Base-by-base conservation (phyloP, 225 moss, liverwort and hornwort genomes). In the Marchantia paleacea region DNA sequence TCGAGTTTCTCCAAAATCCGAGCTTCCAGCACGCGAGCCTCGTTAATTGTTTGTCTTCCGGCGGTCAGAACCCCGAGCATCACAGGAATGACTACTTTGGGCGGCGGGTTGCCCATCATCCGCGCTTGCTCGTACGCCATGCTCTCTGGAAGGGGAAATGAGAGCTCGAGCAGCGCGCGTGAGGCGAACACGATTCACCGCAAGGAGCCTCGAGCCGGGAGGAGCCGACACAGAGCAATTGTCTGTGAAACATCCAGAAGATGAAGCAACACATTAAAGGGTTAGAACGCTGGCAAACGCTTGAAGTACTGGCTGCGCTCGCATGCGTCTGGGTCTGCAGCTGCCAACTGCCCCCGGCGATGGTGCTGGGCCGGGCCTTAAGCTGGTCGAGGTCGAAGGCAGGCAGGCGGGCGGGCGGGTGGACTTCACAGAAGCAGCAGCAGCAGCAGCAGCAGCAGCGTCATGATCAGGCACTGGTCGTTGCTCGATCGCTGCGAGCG, bases 1-100 rank as follows among this genome's bases (percentile, higher is more conserved):
- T 69, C 69, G 39, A 79, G 79, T 47, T 79, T 70, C 79, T 79
- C 79, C 55, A 79, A 54, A 9, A 79, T 69, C 3, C 79, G 69
- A 39, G 68, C 79, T 58, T 79, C 79, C 54, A 79, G 79, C 30
- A 54, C 29, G 22, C 79, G 79, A 57, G 79, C 79, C 53, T 79
- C 69, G 53, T 29, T 48, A 12, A 78, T 25, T 3, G 78, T 50
- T 53, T 78, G 78, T 15, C 24, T 78, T 49, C 78, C 78, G 15
- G 78, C 78, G 20, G 78, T 78, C n/a, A 78, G 66, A 66, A 78
- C 78, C 10, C 78, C 78, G 24, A 78, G 61, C 78, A 78, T 78
- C 65, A 78, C 78, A 25, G 78, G 78, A 53, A 78, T 65, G 1
- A 78, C 51, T 50, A 78, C 78, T 28, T 66, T 78, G 16, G 78